Evolutionary conservation across 2,329 filamentous ascomycete species (phyloP), one percentile per base, ranked within the genome.

Genomic region (Arthrobotrys entomopaga): DNA sequence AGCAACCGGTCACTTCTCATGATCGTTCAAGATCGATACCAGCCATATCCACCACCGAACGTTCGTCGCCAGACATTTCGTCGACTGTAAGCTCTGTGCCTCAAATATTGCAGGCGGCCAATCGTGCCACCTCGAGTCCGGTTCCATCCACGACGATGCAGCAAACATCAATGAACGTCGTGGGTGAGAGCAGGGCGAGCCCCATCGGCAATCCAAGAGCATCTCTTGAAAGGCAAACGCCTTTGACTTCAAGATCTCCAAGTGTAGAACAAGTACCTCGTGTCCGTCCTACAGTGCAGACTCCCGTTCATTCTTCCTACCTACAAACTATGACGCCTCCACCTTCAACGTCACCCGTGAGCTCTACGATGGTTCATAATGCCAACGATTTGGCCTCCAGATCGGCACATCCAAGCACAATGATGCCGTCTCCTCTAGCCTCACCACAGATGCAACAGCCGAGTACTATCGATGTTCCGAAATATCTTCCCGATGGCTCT

Each of bases 271-370:
- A 48, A 2, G 22, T 46, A 42, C 16, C 6, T 20, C 60, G 60
- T 15, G 52, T 42, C 7, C 65, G 65, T 15, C 61, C 63, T 2
- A 66, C 61, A 8, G 20, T 73, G 6, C 61, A 66, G 29, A 73
- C 61, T 2, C 16, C 56, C 16, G 46, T 63, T 1, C 13, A 61
- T 46, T 22, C 46, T 11, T 10, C 46, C 1, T 65, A 61, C 22
- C 13, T 73, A 19, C 61, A 65, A 42, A 66, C 57, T 26, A 61
- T 73, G 38, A 73, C 69, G 2, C 69, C 69, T 40, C 69, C 69
- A 13, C 69, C 69, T 2, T 73, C 69, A 19, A 73, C 63, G 10
- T 66, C 69, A 5, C 69, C 69, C 1, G 61, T 73, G n/a, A 73
- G 69, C n/a, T 61, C 69, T 6, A 66, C 61, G 4, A 57, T 57